Percentiles rank a stretch among this genome's conserved stretches.
Conservation (phyloP, 768 basidiomycete species). For the Lyophyllum semitale region DNA sequence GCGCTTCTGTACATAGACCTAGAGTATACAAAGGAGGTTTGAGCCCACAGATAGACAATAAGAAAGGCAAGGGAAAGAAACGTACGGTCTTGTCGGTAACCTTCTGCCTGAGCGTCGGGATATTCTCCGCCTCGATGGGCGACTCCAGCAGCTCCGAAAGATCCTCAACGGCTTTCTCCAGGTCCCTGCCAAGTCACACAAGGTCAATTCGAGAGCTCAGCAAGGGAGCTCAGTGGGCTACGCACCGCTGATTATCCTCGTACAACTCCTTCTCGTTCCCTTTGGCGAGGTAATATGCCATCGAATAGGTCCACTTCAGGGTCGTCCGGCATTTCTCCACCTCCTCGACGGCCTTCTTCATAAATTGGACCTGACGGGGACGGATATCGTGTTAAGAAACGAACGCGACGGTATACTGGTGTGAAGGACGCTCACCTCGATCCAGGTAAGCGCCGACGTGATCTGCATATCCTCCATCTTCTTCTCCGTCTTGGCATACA, state of each 20-base stretch:
- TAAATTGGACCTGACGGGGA: slow-evolving; percentile 68
- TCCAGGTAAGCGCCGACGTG: slow-evolving; percentile 91
- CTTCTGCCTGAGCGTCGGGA: slow-evolving; percentile 81
- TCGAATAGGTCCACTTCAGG: slow-evolving; percentile 98
- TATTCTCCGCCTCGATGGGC: slow-evolving; percentile 85
- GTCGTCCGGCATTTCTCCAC: slow-evolving; percentile 89
- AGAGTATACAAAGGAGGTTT: background rate
- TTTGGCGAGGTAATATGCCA: slow-evolving; percentile 94
- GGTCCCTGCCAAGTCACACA: slow-evolving; percentile 55
- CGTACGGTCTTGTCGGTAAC: slow-evolving; percentile 94
- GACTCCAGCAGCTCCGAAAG: slow-evolving; percentile 90
- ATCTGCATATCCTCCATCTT: slow-evolving; percentile 99
- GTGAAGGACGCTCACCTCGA: slow-evolving; percentile 60
- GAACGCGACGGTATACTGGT: background rate
- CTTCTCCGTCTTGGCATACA: slow-evolving; percentile 96
- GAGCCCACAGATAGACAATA: background rate
- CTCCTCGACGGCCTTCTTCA: slow-evolving; percentile 97
- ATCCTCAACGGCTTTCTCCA: slow-evolving; percentile 95
- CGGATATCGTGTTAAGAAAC: background rate
- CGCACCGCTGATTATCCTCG: slow-evolving; percentile 93
- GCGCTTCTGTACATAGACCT: slow-evolving; percentile 95
- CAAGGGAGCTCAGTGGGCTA: background rate
- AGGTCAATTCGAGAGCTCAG: background rate
- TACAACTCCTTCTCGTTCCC: slow-evolving; percentile 94
- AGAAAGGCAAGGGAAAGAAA: slow-evolving; percentile 7